phyloP scores from a whole-genome alignment of 495 filamentous ascomycete genomes.

The Aspergillus nanangensis region DNA sequence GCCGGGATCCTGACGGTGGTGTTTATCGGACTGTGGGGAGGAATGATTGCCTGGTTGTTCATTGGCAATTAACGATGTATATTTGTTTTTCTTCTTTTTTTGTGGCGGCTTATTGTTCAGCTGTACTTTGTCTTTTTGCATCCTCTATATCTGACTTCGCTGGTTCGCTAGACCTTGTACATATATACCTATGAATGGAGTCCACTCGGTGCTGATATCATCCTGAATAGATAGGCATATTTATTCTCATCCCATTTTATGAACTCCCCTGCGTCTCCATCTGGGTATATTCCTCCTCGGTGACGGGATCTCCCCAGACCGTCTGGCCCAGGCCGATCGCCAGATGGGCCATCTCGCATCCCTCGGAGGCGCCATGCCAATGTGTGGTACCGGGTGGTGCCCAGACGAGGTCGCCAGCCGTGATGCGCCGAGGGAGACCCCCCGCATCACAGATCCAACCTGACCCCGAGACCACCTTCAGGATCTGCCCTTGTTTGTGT shows the following conservation, averaged over 20 bases:
- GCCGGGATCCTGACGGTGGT: slow-evolving; percentile 58
- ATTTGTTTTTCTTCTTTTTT: too few relatives aligned
- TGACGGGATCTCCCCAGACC: slow-evolving; percentile 15
- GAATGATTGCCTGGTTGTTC: slow-evolving; percentile 18
- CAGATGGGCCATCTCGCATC: slow-evolving; percentile 17
- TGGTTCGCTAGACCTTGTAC: too few relatives aligned
- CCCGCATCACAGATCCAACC: slow-evolving; percentile 23
- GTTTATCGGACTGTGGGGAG: slow-evolving; percentile 34
- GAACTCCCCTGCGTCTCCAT: not conserved
- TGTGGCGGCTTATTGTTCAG: too few relatives aligned
- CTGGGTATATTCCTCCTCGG: slow-evolving; percentile 15
- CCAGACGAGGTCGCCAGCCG: slow-evolving; percentile 18
- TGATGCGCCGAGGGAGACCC: slow-evolving; percentile 7
- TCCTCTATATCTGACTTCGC: too few relatives aligned
- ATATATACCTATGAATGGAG: too few relatives aligned
- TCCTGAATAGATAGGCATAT: too few relatives aligned
- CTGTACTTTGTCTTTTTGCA: too few relatives aligned
- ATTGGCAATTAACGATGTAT: slow-evolving; percentile 7
- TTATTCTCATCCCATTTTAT: too few relatives aligned
- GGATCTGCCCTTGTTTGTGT: slow-evolving; percentile 18
- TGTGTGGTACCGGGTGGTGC: slow-evolving; percentile 19
- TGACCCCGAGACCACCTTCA: slow-evolving; percentile 13
- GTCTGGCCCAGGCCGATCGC: slow-evolving; percentile 14
- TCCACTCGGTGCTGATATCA: too few relatives aligned
- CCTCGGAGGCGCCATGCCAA: slow-evolving; percentile 21